Conservation (phyloP, 768 basidiomycete genomes). For the Mycena floridula region DNA sequence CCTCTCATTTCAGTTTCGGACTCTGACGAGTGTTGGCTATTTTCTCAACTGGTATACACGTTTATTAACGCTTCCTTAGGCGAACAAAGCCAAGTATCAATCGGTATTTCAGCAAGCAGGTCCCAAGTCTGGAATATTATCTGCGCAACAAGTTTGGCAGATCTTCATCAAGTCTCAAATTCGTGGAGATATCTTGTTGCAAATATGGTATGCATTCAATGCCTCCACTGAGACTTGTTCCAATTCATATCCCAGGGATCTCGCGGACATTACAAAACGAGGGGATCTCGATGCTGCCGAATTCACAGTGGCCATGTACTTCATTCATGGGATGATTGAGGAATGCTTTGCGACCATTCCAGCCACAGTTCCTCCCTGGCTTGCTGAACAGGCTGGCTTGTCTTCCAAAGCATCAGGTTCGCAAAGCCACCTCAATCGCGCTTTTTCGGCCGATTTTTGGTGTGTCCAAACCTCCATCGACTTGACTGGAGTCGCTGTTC, state of each 20-base stretch:
- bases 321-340: constrained; percentile 31
- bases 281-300: constrained; percentile 60
- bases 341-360: not conserved
- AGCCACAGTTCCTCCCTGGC: not conserved
- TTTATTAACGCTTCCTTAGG: not conserved
- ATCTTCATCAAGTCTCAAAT: constrained; percentile 60
- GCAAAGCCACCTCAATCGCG: not conserved
- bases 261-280: constrained; percentile 53
- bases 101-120: constrained; percentile 13
- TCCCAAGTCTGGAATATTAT: not conserved
- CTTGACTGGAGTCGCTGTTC: not conserved
- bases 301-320: constrained; percentile 67
- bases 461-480: not conserved
- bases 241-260: constrained; percentile 48
- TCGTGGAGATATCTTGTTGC: constrained; percentile 49
- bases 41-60: too few relatives aligned
- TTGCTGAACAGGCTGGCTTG: not conserved
- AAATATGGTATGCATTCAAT: constrained; percentile 45
- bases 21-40: too few relatives aligned
- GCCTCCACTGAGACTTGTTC: not conserved
- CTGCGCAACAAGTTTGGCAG: constrained; percentile 53
- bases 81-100: not conserved
- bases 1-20: not conserved
- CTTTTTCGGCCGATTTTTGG: not conserved
- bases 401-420: not conserved